A percentile compares a stretch with the other conserved stretches of the same genome.
phyloP scores from a whole-genome alignment of 2,329 filamentous ascomycete genomes.

The Trichoderma oligosporum region DNA sequence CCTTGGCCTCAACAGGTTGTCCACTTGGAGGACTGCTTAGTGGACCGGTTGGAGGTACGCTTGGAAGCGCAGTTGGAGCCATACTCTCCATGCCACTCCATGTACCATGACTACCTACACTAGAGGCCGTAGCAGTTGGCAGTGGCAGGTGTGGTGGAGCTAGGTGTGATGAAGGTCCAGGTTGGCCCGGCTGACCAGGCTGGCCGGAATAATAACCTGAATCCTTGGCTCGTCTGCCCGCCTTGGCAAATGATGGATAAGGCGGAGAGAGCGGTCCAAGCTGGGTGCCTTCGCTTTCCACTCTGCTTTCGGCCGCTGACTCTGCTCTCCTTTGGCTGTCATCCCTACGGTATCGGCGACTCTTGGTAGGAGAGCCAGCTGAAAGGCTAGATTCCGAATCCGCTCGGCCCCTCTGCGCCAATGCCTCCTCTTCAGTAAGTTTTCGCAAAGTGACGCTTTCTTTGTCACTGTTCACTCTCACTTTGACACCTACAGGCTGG shows the following conservation, averaged over 20 bases:
- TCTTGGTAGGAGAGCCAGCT: constrained; percentile 49
- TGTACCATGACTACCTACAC: constrained; percentile 48
- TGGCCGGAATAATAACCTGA: constrained; percentile 59
- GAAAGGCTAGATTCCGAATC: constrained; percentile 56
- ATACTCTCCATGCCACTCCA: constrained; percentile 54
- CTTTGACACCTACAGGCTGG: constrained; percentile 52
- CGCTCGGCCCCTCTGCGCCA: constrained; percentile 42
- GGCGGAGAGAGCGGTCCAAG: constrained; percentile 51
- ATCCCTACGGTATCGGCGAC: constrained; percentile 51
- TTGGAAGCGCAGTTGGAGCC: constrained; percentile 38
- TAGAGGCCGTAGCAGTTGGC: constrained; percentile 44
- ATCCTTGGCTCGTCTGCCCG: constrained; percentile 50
- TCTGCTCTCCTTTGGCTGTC: constrained; percentile 47
- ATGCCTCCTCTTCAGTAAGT: constrained; percentile 58
- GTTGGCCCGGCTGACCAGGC: constrained; percentile 37
- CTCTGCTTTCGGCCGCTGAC: constrained; percentile 43
- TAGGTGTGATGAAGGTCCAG: constrained; percentile 34
- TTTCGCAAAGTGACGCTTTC: constrained; percentile 58
- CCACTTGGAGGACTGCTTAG: not conserved
- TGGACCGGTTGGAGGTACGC: not conserved
- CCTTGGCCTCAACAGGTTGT: not conserved
- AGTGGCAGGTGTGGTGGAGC: constrained; percentile 28
- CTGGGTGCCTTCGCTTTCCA: constrained; percentile 34
- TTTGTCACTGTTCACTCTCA: constrained; percentile 58
- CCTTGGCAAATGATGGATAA: constrained; percentile 53